phyloP scores from a whole-genome alignment of 2,329 filamentous ascomycete genomes.

The Endocalyx cinctus region DNA sequence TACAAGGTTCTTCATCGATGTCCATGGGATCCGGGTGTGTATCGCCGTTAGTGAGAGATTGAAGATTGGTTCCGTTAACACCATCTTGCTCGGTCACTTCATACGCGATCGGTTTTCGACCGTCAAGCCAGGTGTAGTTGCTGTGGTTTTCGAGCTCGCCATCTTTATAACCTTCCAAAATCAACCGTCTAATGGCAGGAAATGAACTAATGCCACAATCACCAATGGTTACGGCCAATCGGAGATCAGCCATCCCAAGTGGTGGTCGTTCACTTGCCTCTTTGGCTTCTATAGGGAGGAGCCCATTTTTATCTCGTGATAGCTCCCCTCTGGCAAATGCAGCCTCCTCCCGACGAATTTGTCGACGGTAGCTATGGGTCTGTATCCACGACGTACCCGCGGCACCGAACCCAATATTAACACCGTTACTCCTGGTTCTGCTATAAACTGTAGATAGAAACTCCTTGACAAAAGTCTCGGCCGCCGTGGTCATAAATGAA shows the following conservation, averaged over 20 bases:
- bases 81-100: conserved; percentile 28
- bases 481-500: conserved; percentile 60
- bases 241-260: conserved; percentile 72
- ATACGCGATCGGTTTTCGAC: conserved; percentile 22
- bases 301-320: conserved; percentile 66
- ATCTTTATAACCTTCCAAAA: conserved; percentile 69
- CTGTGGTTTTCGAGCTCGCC: conserved; percentile 67
- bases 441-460: conserved; percentile 59
- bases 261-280: conserved; percentile 67
- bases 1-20: conserved; percentile 45
- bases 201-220: conserved; percentile 74
- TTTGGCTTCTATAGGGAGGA: conserved; percentile 77
- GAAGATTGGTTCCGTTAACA: conserved; percentile 30
- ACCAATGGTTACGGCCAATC: conserved; percentile 69
- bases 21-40: conserved; percentile 53
- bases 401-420: conserved; percentile 59
- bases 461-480: conserved; percentile 65
- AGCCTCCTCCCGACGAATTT: conserved; percentile 72
- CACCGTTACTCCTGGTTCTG: conserved; percentile 60
- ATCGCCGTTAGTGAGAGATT: conserved; percentile 43
- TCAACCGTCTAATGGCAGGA: conserved; percentile 66
- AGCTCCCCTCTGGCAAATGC: conserved; percentile 69
- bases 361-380: conserved; percentile 71
- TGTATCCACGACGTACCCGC: conserved; percentile 68
- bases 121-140: conserved; percentile 52